A percentile compares a stretch with the other conserved stretches of the same genome.
These are phyloP conservation scores for Lichtheimia ramosa DNA, from an alignment of 371 early-diverging fungal species.

Conservation along the genomic window DNA sequence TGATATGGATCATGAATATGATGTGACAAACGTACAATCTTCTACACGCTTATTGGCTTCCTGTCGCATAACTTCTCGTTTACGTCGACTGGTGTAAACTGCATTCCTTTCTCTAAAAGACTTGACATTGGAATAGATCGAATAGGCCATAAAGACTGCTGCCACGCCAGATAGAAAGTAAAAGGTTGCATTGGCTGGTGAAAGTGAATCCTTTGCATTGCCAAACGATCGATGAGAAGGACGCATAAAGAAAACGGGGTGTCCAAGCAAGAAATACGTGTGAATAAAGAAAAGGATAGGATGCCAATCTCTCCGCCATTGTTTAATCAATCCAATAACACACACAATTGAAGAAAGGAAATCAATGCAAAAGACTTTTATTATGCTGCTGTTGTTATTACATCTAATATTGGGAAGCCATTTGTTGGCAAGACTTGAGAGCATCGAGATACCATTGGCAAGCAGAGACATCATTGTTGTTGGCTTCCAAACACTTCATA, in stretches of 20 bases:
- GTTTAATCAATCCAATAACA: too few relatives aligned
- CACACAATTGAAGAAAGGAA: too few relatives aligned
- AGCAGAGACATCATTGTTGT: conserved; percentile 71
- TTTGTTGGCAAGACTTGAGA: conserved; percentile 83
- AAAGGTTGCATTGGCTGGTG: conserved; percentile 1
- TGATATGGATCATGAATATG: not conserved
- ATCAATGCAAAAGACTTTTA: too few relatives aligned
- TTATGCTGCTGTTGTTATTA: too few relatives aligned
- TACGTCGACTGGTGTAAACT: conserved; percentile 10
- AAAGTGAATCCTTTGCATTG: not conserved
- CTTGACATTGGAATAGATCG: conserved; percentile 58
- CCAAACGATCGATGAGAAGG: not conserved
- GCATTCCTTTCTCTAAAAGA: conserved; percentile 33
- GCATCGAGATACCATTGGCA: conserved; percentile 90
- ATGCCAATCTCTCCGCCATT: too few relatives aligned
- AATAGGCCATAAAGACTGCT: conserved; percentile 57
- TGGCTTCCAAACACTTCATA: conserved; percentile 81
- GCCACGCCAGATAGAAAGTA: conserved; percentile 51
- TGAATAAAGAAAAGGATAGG: too few relatives aligned
- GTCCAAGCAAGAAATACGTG: too few relatives aligned
- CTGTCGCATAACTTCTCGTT: conserved; percentile 17
- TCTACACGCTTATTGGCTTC: conserved; percentile 45
- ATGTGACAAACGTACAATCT: conserved; percentile 40
- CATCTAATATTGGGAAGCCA: conserved; percentile 51
- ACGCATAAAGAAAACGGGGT: not conserved